Evolutionary conservation across 2,329 filamentous ascomycete genomes (phyloP).

Genomic region (Neofusicoccum sp.): DNA sequence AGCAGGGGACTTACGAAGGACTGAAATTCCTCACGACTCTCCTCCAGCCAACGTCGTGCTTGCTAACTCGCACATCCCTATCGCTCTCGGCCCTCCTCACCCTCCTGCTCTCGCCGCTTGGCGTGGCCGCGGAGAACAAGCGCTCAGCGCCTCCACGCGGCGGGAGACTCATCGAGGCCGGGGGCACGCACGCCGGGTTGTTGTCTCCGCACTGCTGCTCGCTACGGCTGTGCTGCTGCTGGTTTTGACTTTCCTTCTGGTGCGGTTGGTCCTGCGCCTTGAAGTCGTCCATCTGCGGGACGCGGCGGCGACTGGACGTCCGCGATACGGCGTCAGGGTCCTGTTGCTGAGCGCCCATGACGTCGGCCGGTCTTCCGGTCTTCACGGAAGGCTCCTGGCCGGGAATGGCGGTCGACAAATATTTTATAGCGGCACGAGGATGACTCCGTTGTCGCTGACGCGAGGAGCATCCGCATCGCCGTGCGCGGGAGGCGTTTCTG

Average conservation of each 20-base stretch:
- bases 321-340: conserved; percentile 4
- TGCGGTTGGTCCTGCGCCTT: background rate
- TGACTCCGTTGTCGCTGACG: conserved; percentile 7
- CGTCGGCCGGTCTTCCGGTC: background rate
- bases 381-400: too few species aligned
- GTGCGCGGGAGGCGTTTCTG: background rate
- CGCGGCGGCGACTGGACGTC: conserved; percentile 10
- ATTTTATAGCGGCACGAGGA: background rate
- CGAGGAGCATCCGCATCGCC: conserved; percentile 9
- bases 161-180: conserved; percentile 1
- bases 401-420: too few species aligned
- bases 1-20: conserved; percentile 24
- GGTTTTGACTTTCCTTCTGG: too few species aligned
- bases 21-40: conserved; percentile 38
- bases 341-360: conserved; percentile 2
- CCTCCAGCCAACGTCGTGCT: conserved; percentile 28
- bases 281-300: background rate
- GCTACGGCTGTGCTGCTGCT: too few species aligned
- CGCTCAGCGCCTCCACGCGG: background rate
- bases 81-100: background rate
- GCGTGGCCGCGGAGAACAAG: background rate
- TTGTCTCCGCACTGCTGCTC: background rate
- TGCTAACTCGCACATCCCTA: background rate
- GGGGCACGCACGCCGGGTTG: conserved; percentile 9
- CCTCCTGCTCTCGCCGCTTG: background rate